These are phyloP conservation scores for Flaveria robusta DNA, from an alignment of 129 eudicot species.

Conservation along the genomic window DNA sequence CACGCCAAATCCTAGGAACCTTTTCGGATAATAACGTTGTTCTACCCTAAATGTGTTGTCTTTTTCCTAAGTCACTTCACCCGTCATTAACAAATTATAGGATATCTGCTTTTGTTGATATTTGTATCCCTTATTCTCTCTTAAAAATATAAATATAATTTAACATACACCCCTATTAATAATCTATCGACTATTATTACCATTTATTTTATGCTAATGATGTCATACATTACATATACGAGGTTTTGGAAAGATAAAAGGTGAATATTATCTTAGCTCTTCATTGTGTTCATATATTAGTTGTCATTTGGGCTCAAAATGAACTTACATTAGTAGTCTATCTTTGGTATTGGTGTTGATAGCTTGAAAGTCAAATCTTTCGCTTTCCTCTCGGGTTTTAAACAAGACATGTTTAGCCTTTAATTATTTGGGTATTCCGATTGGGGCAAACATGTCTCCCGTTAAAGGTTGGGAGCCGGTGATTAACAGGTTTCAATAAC, in stretches of 20 bases:
- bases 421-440: neutral
- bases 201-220: neutral
- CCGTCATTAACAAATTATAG: neutral
- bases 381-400: neutral
- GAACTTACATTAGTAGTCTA: too few species aligned
- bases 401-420: neutral
- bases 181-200: too few species aligned
- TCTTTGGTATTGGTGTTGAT: too few species aligned
- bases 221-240: too few species aligned
- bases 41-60: constrained; percentile 7
- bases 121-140: too few species aligned
- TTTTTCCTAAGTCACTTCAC: neutral
- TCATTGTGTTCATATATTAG: too few species aligned
- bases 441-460: neutral
- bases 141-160: too few species aligned
- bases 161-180: too few species aligned
- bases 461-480: neutral
- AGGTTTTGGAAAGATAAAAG: too few species aligned
- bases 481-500: neutral
- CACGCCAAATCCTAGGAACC: constrained; percentile 33
- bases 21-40: constrained; percentile 40
- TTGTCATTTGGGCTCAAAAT: too few species aligned
- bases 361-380: neutral
- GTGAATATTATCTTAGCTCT: too few species aligned
- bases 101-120: too few species aligned